Evolutionary conservation across 805 yeast genomes (phyloP).

Genomic region (Candida sonorensis): DNA sequence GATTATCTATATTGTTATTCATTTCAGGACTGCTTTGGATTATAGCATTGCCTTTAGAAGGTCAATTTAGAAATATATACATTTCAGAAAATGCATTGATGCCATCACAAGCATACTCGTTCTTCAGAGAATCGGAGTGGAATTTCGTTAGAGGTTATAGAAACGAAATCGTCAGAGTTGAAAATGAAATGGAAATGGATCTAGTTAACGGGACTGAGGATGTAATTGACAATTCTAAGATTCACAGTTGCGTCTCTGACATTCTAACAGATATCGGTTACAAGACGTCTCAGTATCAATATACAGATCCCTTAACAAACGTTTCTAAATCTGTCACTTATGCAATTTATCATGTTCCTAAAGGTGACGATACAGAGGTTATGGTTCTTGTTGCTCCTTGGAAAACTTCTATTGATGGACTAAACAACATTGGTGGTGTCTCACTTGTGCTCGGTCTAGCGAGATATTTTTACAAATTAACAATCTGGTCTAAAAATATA

Average conservation of each 20-base stretch:
- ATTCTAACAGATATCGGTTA: slow-evolving; percentile 68
- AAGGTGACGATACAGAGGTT: slow-evolving; percentile 95
- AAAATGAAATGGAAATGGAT: too few species aligned
- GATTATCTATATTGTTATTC: slow-evolving; percentile 34
- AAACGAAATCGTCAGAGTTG: slow-evolving; percentile 42
- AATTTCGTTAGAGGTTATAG: slow-evolving; percentile 82
- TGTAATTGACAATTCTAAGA: too few species aligned
- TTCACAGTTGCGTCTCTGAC: too few species aligned
- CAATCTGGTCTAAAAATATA: slow-evolving; percentile 93
- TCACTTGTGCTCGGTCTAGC: slow-evolving; percentile 68
- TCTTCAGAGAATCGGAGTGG: slow-evolving; percentile 94
- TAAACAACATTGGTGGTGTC: slow-evolving; percentile 72
- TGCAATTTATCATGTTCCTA: slow-evolving; percentile 83
- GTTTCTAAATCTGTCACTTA: slow-evolving; percentile 37
- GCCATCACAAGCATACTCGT: slow-evolving; percentile 93
- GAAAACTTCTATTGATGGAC: slow-evolving; percentile 51
- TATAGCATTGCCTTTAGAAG: slow-evolving; percentile 66
- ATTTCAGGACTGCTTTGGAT: slow-evolving; percentile 51
- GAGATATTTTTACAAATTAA: slow-evolving; percentile 75
- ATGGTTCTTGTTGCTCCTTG: slow-evolving; percentile 89
- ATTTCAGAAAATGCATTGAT: slow-evolving; percentile 93
- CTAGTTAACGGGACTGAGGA: too few species aligned
- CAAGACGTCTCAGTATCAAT: slow-evolving; percentile 43
- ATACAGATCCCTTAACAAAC: slow-evolving; percentile 12
- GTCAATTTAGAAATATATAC: slow-evolving; percentile 77